A percentile compares a stretch with the other conserved stretches of the same genome.
Conservation (phyloP, 768 basidiomycete species). For the Coprinellus micaceus region DNA sequence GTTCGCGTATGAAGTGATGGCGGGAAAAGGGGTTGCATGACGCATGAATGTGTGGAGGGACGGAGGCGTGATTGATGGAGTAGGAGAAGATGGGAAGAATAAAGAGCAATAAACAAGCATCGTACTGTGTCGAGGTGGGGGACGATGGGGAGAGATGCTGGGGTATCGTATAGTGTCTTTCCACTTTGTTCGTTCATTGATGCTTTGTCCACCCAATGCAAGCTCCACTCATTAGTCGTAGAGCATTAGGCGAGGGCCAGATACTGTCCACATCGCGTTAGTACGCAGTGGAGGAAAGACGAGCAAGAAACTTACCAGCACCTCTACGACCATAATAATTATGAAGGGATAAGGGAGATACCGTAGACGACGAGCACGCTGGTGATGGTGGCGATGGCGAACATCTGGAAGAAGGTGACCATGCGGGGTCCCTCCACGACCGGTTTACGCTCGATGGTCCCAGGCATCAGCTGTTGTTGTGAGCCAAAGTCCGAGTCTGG, state of each 20-base stretch:
- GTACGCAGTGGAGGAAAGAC: no score
- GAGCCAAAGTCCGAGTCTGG: no score
- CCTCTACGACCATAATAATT: no score
- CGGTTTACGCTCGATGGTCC: neutral
- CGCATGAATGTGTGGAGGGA: neutral
- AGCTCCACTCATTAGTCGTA: neutral
- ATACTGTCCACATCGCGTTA: no score
- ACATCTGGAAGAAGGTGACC: neutral
- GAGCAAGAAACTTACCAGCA: no score
- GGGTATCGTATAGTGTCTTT: neutral
- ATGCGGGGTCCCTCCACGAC: neutral
- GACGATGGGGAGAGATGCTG: neutral
- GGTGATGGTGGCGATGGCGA: neutral
- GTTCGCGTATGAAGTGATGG: neutral
- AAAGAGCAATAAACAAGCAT: neutral
- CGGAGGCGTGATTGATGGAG: no score
- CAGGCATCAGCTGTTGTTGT: conserved; percentile 5
- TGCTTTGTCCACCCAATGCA: neutral
- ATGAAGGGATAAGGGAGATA: conserved; percentile 4
- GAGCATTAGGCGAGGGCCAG: neutral
- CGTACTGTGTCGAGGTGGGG: neutral
- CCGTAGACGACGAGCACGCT: conserved; percentile 3
- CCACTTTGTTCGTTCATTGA: neutral
- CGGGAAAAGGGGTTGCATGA: neutral
- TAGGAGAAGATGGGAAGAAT: neutral